These are phyloP conservation scores for Linum tenue DNA, from an alignment of 345 rosid genomes.

Conservation along the genomic window DNA sequence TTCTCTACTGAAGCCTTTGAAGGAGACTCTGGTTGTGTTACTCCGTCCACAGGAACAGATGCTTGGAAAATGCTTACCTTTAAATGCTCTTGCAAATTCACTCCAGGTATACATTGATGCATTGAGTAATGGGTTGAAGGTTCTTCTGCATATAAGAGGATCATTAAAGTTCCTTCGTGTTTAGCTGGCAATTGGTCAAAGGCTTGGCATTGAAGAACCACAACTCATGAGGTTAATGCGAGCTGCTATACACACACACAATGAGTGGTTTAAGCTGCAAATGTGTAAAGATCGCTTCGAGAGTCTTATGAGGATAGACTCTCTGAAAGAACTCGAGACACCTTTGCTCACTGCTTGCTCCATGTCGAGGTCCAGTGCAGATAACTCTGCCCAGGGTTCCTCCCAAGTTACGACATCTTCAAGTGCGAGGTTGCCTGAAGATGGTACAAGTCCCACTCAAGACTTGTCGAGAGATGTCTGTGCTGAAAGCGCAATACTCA, in stretches of 20 bases:
- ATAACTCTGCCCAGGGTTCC: constrained; percentile 35
- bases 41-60: constrained; percentile 55
- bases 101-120: constrained; percentile 49
- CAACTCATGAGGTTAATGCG: constrained; percentile 80
- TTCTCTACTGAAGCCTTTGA: constrained; percentile 60
- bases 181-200: constrained; percentile 76
- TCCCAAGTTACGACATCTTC: constrained; percentile 56
- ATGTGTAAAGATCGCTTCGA: constrained; percentile 75
- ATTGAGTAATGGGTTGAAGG: too few species aligned
- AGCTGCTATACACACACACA: constrained; percentile 75
- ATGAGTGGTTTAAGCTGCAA: constrained; percentile 90
- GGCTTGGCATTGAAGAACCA: constrained; percentile 82
- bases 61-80: constrained; percentile 52
- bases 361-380: constrained; percentile 49
- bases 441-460: constrained; percentile 69
- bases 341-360: constrained; percentile 40
- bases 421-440: constrained; percentile 57
- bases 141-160: too few species aligned
- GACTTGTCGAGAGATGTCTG: constrained; percentile 57
- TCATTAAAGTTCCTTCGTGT: neutral
- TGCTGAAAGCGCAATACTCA: constrained; percentile 80
- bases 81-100: constrained; percentile 65
- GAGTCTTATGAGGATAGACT: constrained; percentile 57
- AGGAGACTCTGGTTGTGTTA: constrained; percentile 72
- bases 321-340: constrained; percentile 50